These are phyloP conservation scores for Cronartium ribicola DNA, from an alignment of 1,284 basidiomycete species.

Conservation along the genomic window DNA sequence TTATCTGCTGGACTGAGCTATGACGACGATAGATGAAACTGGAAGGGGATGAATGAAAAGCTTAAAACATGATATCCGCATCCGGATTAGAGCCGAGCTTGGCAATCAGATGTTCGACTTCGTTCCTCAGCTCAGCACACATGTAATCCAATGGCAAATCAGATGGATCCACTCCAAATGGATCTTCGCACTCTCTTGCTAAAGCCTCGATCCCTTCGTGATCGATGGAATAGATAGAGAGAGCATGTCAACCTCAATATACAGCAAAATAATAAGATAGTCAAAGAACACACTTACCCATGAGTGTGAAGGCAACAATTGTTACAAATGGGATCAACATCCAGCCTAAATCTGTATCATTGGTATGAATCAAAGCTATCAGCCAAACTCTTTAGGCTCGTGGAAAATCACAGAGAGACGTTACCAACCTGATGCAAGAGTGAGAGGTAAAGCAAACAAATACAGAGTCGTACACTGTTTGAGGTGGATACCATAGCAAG, in stretches of 20 bases:
- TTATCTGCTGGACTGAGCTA: too few species aligned
- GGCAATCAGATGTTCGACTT: conserved; percentile 44
- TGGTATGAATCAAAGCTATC: background rate
- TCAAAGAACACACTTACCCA: conserved; percentile 42
- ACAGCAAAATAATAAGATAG: too few species aligned
- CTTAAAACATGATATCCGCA: conserved; percentile 35
- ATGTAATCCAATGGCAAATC: conserved; percentile 48
- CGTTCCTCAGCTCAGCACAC: conserved; percentile 48
- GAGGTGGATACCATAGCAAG: conserved; percentile 46
- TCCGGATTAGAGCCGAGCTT: conserved; percentile 29
- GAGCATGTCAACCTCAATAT: background rate
- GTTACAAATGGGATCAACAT: conserved; percentile 46
- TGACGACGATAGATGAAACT: too few species aligned
- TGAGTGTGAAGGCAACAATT: conserved; percentile 46
- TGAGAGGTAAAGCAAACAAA: conserved; percentile 45
- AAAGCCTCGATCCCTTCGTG: conserved; percentile 81
- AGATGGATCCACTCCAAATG: conserved; percentile 46
- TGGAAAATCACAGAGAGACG: background rate
- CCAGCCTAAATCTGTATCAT: conserved; percentile 44
- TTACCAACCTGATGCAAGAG: conserved; percentile 43
- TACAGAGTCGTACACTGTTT: conserved; percentile 45
- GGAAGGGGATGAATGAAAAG: background rate
- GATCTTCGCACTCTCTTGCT: conserved; percentile 64
- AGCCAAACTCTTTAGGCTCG: background rate
- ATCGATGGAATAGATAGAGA: background rate